A percentile compares a stretch with the other conserved stretches of the same genome.
These are phyloP conservation scores for Paramecium octaurelia DNA, from an alignment of 73 alveolate genomes.

Conservation along the genomic window DNA sequence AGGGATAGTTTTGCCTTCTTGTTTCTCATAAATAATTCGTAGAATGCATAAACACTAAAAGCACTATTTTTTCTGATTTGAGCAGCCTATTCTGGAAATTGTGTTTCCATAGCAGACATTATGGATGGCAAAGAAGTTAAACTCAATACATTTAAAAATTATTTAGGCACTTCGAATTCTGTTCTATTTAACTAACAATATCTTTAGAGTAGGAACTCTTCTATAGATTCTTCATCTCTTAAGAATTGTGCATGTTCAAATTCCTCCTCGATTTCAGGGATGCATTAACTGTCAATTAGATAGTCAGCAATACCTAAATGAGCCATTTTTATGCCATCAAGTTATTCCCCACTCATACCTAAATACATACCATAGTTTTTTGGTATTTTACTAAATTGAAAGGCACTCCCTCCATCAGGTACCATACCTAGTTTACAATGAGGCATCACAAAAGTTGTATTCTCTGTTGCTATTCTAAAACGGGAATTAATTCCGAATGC, in stretches of 20 bases:
- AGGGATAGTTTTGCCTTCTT: not conserved
- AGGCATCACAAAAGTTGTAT: conserved; percentile 65
- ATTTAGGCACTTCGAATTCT: not conserved
- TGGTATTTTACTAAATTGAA: not conserved
- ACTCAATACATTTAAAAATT: not conserved
- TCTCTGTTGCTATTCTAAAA: conserved; percentile 64
- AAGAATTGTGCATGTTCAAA: not conserved
- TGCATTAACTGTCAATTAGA: not conserved
- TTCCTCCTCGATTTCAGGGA: not conserved
- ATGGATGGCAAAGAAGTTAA: not conserved
- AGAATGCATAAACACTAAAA: not conserved
- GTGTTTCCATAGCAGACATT: not conserved
- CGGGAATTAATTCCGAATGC: conserved; percentile 58
- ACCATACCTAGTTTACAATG: conserved; percentile 60
- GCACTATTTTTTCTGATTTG: not conserved
- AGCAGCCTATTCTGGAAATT: not conserved
- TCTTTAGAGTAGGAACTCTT: not conserved
- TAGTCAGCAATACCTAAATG: conserved; percentile 45
- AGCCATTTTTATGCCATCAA: conserved; percentile 33
- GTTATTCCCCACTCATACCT: conserved; percentile 44
- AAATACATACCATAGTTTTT: conserved; percentile 44
- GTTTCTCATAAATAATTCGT: not conserved
- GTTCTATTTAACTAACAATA: not conserved
- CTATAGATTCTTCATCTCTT: conserved; percentile 9
- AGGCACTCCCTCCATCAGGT: conserved; percentile 67